Conservation (phyloP, 805 yeast species). For the Ogataea minuta region DNA sequence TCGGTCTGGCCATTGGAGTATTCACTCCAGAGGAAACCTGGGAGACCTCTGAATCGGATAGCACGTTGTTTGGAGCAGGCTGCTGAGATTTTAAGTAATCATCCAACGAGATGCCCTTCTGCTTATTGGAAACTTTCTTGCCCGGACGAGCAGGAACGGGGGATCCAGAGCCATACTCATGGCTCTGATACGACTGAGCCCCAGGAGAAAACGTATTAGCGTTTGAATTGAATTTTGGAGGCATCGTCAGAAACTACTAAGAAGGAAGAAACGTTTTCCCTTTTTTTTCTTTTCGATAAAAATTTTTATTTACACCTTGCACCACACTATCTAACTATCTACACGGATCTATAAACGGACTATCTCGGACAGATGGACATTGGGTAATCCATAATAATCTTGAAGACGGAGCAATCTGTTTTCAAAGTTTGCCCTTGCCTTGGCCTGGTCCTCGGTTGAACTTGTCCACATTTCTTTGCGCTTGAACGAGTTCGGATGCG, state of each 20-base stretch:
- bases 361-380: conserved; percentile 17
- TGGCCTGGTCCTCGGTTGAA: conserved; percentile 10
- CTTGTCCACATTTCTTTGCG: conserved; percentile 14
- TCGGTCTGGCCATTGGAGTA: conserved; percentile 28
- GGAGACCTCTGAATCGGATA: conserved; percentile 25
- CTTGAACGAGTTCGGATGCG: conserved; percentile 21
- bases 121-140: conserved; percentile 17
- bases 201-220: conserved; percentile 35
- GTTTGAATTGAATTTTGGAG: conserved; percentile 41
- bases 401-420: conserved; percentile 9
- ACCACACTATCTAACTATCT: conserved; percentile 2
- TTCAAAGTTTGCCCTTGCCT: conserved; percentile 12
- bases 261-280: conserved; percentile 8
- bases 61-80: conserved; percentile 20
- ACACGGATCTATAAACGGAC: conserved; percentile 8
- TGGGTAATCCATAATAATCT: conserved; percentile 15
- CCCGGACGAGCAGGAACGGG: conserved; percentile 14
- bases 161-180: conserved; percentile 11
- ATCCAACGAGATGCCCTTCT: conserved; percentile 41
- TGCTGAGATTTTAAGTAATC: conserved; percentile 51
- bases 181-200: conserved; percentile 27
- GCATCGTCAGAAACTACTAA: conserved; percentile 25
- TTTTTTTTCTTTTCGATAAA: conserved; percentile 6
- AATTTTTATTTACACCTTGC: conserved; percentile 12
- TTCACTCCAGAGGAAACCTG: conserved; percentile 31